A percentile compares a stretch with the other conserved stretches of the same genome.
phyloP scores from a whole-genome alignment of 2,329 filamentous ascomycete genomes.

The Aspergillus pseudoglaucus region DNA sequence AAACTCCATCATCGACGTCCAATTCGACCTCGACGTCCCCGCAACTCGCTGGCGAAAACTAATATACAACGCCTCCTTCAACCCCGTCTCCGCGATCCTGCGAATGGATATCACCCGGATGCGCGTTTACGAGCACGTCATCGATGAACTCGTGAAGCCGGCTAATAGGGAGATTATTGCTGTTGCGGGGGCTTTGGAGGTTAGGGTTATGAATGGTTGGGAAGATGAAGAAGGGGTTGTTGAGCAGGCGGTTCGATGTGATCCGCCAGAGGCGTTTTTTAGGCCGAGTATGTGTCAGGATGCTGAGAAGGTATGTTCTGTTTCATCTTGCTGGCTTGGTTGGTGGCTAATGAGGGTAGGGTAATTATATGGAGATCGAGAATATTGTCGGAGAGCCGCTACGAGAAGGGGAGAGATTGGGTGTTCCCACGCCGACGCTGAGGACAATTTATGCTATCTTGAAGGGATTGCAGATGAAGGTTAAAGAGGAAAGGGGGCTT shows the following conservation, averaged over 20 bases:
- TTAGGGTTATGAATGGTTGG: slow-evolving; percentile 40
- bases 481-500: slow-evolving; percentile 12
- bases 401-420: slow-evolving; percentile 40
- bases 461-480: slow-evolving; percentile 18
- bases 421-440: slow-evolving; percentile 34
- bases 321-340: too few relatives aligned
- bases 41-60: slow-evolving; percentile 35
- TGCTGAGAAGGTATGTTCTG: slow-evolving; percentile 23
- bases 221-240: slow-evolving; percentile 40
- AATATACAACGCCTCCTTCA: slow-evolving; percentile 47
- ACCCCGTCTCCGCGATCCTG: slow-evolving; percentile 48
- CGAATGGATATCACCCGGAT: slow-evolving; percentile 48
- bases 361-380: slow-evolving; percentile 51
- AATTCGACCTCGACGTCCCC: slow-evolving; percentile 27
- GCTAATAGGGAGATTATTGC: slow-evolving; percentile 43
- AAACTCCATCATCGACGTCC: slow-evolving; percentile 29
- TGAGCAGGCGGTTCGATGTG: slow-evolving; percentile 41
- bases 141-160: slow-evolving; percentile 46
- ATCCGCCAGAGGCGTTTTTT: slow-evolving; percentile 43
- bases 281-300: slow-evolving; percentile 53
- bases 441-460: slow-evolving; percentile 16
- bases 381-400: slow-evolving; percentile 51
- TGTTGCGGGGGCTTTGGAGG: slow-evolving; percentile 38
- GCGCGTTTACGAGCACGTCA: slow-evolving; percentile 35
- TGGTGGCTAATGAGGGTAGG: slow-evolving; percentile 19